Evolutionary conservation across 768 basidiomycete genomes (phyloP).

Genomic region (Auricularia cornea): DNA sequence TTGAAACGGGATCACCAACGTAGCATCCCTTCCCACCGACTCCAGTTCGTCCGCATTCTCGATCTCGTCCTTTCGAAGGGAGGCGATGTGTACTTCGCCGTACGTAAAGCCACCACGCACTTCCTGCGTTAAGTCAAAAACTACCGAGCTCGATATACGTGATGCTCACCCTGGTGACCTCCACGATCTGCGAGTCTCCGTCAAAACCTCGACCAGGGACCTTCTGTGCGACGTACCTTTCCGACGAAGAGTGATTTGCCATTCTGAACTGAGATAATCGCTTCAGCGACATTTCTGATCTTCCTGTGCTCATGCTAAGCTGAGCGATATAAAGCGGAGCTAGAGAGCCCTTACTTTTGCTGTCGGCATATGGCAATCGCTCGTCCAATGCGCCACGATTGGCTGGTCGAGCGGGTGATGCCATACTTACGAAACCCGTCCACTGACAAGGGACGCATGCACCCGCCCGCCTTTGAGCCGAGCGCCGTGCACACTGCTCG

Average conservation of each 20-base stretch:
- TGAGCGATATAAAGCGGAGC: neutral
- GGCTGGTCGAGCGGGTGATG: conserved; percentile 42
- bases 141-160: neutral
- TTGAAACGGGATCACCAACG: conserved; percentile 48
- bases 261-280: conserved; percentile 25
- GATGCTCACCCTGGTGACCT: conserved; percentile 23
- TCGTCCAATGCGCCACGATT: conserved; percentile 56
- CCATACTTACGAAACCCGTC: conserved; percentile 31
- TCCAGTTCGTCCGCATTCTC: conserved; percentile 19
- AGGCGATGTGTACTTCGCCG: conserved; percentile 24
- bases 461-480: conserved; percentile 43
- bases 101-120: conserved; percentile 26
- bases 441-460: conserved; percentile 32
- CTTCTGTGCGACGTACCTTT: conserved; percentile 22
- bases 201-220: too few species aligned
- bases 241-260: conserved; percentile 45
- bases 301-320: neutral
- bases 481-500: conserved; percentile 43
- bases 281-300: conserved; percentile 24
- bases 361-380: conserved; percentile 46
- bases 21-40: neutral
- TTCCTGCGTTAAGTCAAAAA: conserved; percentile 8
- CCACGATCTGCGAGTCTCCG: conserved; percentile 27
- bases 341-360: conserved; percentile 12
- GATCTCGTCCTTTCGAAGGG: conserved; percentile 22